Evolutionary conservation across 2,329 filamentous ascomycete genomes (phyloP).

Genomic region (Colletotrichum magnum): DNA sequence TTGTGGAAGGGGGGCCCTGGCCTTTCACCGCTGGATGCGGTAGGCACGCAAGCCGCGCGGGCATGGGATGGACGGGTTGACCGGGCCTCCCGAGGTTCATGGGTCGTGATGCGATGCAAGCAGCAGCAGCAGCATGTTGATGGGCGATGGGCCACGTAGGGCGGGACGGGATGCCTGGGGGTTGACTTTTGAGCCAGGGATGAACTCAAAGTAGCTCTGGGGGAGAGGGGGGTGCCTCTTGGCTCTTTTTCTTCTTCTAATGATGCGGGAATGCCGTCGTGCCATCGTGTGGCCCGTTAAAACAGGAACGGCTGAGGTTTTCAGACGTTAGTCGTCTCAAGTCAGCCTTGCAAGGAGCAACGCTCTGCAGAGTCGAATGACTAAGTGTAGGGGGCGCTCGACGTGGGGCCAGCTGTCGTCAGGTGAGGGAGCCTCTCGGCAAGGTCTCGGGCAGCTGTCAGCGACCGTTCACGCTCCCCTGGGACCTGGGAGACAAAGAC

Average conservation of each 20-base stretch:
- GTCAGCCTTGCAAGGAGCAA: slow-evolving; percentile 22
- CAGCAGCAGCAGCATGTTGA: background rate
- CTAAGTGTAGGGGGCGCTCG: background rate
- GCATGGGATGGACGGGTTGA: slow-evolving; percentile 15
- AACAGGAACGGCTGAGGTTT: slow-evolving; percentile 32
- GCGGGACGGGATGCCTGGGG: slow-evolving; percentile 13
- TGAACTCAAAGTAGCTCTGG: too few relatives aligned
- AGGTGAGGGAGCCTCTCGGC: background rate
- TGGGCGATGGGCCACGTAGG: background rate
- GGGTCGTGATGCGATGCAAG: slow-evolving; percentile 2
- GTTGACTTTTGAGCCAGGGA: background rate
- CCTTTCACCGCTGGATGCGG: background rate
- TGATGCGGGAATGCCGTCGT: slow-evolving; percentile 34
- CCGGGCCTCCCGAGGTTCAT: background rate
- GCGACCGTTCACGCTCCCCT: too few relatives aligned
- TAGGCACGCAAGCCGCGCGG: background rate
- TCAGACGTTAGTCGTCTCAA: slow-evolving; percentile 39
- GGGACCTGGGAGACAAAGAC: too few relatives aligned
- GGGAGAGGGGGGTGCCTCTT: too few relatives aligned
- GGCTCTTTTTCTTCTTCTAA: too few relatives aligned
- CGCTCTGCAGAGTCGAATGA: background rate
- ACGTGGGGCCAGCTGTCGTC: background rate
- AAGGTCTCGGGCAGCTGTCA: background rate
- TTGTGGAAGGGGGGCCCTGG: slow-evolving; percentile 5
- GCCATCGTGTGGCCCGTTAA: slow-evolving; percentile 27